Base-by-base conservation (phyloP, 2,329 filamentous ascomycete species). In the Ceratocystis smalleyi region DNA sequence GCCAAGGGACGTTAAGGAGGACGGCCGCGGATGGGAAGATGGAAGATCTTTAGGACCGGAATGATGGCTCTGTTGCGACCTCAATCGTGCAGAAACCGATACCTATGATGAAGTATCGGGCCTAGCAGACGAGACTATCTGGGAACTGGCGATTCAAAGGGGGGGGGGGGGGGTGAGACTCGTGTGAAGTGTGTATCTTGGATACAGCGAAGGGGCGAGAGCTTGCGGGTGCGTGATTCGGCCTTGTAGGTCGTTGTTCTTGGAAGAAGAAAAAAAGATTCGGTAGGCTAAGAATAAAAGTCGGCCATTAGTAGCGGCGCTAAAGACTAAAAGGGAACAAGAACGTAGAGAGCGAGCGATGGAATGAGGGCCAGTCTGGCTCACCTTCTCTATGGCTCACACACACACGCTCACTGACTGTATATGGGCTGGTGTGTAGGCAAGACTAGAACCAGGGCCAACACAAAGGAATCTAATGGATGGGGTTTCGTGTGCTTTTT, bases 1-100 rank as follows among this genome's bases (percentile, higher is more conserved):
- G 81, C 81, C 8, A 17, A 72, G 80, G 83, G 81, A 84, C 86
- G 88, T 94, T 96, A 96, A 78, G 92, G 91, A 79, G 92, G 91
- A 76, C 89, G 85, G 74, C 86, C 86, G 76, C 87, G 88, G 76
- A 91, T 85, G 73, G 86, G 85, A 73, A 91, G 85, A 76, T 88
- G 86, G 77, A 89, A 87, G 78, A 85, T 83, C 83, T 89, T 87
- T 77, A 80, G 82, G 78, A 83, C 86, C 80, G 87, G 86, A 95
- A 96, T 96, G 77, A 81, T 96, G 91, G 79, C 84, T 84, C 82
- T 78, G 76, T 73, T 73, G 72, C 73, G 75, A 77, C 80, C 82
- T 84, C 81, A 81, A 77, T 76, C 83, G 83, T 82, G 76, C 78
- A 85, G 85, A 86, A 81, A 83, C 87, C 88, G 88, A 95, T 91